Conservation (phyloP, 2,329 filamentous ascomycete species). For the Arthrinium phaeospermum region DNA sequence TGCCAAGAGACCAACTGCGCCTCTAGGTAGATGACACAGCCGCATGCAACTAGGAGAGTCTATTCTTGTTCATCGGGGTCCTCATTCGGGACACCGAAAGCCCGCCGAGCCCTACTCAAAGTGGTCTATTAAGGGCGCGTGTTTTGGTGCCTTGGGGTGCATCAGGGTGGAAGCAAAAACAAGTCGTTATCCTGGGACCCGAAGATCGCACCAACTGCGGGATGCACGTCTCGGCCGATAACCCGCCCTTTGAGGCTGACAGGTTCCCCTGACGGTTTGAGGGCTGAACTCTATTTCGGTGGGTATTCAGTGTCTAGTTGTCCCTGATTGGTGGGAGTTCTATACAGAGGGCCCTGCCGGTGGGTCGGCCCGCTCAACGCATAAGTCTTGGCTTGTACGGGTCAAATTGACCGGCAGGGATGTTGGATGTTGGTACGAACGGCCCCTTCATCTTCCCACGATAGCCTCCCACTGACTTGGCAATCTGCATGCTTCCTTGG, state of each 20-base stretch:
- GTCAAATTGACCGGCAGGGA: background rate
- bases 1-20: background rate
- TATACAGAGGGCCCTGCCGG: background rate
- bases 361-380: background rate
- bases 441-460: background rate
- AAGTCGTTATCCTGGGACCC: background rate
- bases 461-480: background rate
- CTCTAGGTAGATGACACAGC: background rate
- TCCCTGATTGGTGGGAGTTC: constrained; percentile 8
- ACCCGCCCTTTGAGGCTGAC: background rate
- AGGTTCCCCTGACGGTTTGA: constrained; percentile 2
- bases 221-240: background rate
- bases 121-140: background rate
- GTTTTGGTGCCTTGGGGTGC: background rate
- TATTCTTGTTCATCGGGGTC: background rate
- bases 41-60: background rate
- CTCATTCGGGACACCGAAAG: background rate
- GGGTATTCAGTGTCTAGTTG: background rate
- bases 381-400: background rate
- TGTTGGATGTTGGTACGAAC: background rate
- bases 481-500: background rate
- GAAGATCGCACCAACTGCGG: background rate
- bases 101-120: background rate
- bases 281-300: background rate
- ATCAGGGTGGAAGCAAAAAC: background rate